These are phyloP conservation scores for Leishmania tropica DNA, from an alignment of 208 protist species.

Conservation along the genomic window DNA sequence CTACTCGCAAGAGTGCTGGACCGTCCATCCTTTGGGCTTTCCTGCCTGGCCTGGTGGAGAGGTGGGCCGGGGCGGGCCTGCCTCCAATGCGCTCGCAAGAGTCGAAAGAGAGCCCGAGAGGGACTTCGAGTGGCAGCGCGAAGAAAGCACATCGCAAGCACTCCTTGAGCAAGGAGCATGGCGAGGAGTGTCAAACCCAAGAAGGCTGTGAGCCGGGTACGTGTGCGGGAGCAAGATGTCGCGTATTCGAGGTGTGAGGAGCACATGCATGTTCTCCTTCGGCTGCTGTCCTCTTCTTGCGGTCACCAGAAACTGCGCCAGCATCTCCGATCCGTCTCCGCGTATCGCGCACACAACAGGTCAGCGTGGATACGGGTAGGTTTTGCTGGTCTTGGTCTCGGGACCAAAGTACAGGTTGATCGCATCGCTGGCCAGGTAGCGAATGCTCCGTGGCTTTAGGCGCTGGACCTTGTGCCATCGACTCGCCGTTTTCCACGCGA, in stretches of 20 bases:
- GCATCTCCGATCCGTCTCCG: no score
- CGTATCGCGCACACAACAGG: background rate
- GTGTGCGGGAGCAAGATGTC: background rate
- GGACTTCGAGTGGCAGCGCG: background rate
- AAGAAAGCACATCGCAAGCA: background rate
- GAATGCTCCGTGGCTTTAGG: background rate
- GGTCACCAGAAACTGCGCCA: background rate
- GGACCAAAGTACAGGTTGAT: background rate
- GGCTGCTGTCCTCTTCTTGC: background rate
- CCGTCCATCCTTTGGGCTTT: background rate
- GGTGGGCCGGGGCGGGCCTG: background rate
- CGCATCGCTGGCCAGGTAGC: background rate
- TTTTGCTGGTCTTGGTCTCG: background rate
- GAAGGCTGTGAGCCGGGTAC: background rate
- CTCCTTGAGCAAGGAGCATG: no score
- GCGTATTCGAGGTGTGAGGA: background rate
- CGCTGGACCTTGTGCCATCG: background rate
- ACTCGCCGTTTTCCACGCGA: background rate
- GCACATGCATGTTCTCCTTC: background rate
- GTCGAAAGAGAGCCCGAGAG: background rate
- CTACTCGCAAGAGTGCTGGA: background rate
- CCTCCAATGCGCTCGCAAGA: background rate
- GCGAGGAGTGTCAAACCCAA: no score
- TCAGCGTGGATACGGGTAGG: background rate
- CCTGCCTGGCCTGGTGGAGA: background rate